A percentile compares a stretch with the other conserved stretches of the same genome.
phyloP scores from a whole-genome alignment of 2,329 filamentous ascomycete species.

The Endothia cerciana region DNA sequence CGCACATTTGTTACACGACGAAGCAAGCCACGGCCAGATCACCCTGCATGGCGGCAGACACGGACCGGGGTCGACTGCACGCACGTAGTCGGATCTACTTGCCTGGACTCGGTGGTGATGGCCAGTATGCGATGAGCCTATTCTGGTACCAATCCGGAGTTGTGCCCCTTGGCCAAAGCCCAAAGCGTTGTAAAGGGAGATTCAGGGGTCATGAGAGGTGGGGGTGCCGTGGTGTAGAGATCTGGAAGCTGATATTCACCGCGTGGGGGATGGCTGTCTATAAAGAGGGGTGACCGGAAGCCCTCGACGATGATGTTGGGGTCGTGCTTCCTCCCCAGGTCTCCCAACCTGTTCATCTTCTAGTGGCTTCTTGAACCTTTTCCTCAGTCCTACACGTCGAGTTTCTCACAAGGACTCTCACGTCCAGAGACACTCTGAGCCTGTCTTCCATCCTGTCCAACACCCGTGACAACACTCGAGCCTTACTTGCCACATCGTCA shows the following conservation, averaged over 20 bases:
- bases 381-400: too few species aligned
- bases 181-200: neutral
- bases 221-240: neutral
- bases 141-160: neutral
- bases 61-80: too few species aligned
- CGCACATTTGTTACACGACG: neutral
- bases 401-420: neutral
- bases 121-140: slow-evolving; percentile 14
- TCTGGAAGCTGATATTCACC: neutral
- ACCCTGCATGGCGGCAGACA: too few species aligned
- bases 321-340: neutral
- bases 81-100: too few species aligned
- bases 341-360: neutral
- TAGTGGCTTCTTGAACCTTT: neutral
- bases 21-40: neutral
- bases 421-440: neutral
- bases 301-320: neutral
- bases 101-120: neutral
- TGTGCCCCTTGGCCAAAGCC: slow-evolving; percentile 6
- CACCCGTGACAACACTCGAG: neutral
- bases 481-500: neutral
- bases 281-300: neutral
- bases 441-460: neutral
- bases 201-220: neutral
- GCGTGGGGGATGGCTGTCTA: neutral